Percentiles rank a stretch among this genome's conserved stretches.
Evolutionary conservation across 495 filamentous ascomycete genomes (phyloP).

Genomic region (Entonaema liquescens): DNA sequence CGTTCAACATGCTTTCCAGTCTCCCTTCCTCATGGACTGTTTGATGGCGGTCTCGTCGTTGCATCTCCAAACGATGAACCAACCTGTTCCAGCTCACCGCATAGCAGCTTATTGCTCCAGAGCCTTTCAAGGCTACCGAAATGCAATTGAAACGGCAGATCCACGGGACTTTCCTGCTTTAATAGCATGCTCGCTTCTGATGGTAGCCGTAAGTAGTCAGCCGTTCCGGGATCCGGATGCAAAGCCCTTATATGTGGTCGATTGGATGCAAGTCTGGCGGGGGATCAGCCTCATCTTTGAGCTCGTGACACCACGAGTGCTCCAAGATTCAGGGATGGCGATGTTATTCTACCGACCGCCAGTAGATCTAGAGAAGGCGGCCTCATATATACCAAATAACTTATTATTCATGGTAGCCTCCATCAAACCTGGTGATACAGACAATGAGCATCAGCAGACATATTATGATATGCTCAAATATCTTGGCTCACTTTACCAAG

Average conservation of each 20-base stretch:
- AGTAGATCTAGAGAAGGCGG: constrained; percentile 48
- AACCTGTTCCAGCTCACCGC: constrained; percentile 37
- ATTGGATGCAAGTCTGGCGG: constrained; percentile 59
- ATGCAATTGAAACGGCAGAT: constrained; percentile 51
- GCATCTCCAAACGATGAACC: constrained; percentile 49
- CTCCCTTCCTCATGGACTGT: constrained; percentile 60
- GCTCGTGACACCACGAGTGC: constrained; percentile 30
- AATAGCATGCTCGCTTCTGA: constrained; percentile 52
- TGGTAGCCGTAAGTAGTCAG: constrained; percentile 52
- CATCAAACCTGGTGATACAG: constrained; percentile 45
- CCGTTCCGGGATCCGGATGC: constrained; percentile 52
- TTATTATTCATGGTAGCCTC: constrained; percentile 56
- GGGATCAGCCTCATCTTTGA: constrained; percentile 56
- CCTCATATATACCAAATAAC: constrained; percentile 49
- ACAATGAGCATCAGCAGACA: constrained; percentile 38
- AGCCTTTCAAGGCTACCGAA: constrained; percentile 56
- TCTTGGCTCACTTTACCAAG: constrained; percentile 56
- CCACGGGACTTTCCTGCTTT: constrained; percentile 52
- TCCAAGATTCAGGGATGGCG: constrained; percentile 47
- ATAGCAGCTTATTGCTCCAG: constrained; percentile 51
- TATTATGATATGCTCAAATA: constrained; percentile 53
- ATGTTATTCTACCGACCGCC: constrained; percentile 51
- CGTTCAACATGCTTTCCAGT: constrained; percentile 56
- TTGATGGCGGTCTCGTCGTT: constrained; percentile 58
- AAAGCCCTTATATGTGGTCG: constrained; percentile 50